These are phyloP conservation scores for Aspergillus leporis DNA, from an alignment of 495 filamentous ascomycete species.

Conservation along the genomic window DNA sequence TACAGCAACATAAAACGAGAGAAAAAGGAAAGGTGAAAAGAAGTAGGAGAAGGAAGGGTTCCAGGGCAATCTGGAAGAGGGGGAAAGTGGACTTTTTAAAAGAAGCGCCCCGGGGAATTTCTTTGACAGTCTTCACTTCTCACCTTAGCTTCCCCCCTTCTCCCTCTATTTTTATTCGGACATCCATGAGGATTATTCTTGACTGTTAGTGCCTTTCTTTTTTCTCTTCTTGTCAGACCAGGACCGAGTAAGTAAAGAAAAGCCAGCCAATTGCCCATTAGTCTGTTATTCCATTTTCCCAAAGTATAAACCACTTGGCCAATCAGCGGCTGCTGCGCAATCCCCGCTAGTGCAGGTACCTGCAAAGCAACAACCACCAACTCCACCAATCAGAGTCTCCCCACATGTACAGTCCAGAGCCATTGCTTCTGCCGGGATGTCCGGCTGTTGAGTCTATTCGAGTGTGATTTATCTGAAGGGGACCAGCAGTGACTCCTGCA, in stretches of 20 bases:
- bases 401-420: not conserved
- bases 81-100: not conserved
- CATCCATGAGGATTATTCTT: not conserved
- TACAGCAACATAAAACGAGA: not conserved
- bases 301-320: too few relatives aligned
- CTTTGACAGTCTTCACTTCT: not conserved
- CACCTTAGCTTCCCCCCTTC: not conserved
- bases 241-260: too few relatives aligned
- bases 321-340: not conserved
- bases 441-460: not conserved
- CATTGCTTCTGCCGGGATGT: not conserved
- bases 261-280: too few relatives aligned
- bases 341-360: conserved; percentile 28
- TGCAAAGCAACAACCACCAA: conserved; percentile 1
- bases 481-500: too few relatives aligned
- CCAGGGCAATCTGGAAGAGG: not conserved
- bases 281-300: too few relatives aligned
- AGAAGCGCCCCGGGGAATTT: not conserved
- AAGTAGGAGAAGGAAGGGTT: conserved; percentile 24
- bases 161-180: not conserved
- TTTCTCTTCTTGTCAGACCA: not conserved
- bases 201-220: not conserved
- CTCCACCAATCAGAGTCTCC: conserved; percentile 6
- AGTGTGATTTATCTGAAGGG: too few relatives aligned
- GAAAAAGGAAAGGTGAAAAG: conserved; percentile 15